Evolutionary conservation across 1,139 yeast genomes (phyloP), one percentile per base, ranked within the genome.

Genomic region (Yamadazyma pseudoaaseri): DNA sequence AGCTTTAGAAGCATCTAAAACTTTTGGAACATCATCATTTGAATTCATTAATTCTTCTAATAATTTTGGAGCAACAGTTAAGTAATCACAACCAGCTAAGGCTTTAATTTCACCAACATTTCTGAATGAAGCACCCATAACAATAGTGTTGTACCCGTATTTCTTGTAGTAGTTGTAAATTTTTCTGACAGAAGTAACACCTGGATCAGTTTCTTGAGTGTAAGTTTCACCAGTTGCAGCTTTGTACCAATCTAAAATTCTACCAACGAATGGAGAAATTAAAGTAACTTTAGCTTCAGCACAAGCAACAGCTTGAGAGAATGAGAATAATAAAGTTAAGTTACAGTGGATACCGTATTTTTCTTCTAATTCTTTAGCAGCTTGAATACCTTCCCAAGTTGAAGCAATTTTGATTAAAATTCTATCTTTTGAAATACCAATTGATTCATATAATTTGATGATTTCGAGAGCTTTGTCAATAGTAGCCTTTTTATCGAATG

Each of bases 121-220:
- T 82, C 99, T 90, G 90, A 92, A 92, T 41, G 97, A 90, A 44
- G 99, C 99, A 69, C 98, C 99, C 98, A 92, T 92, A 59, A 92
- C 98, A 63, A 92, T 90, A 67, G 98, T 92, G 58, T 92, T 76
- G 81, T 92, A 92, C 52, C 83, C 94, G 68, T 66, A 87, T 76
- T 92, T 92, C 82, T 92, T 92, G 86, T 92, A 92, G 83, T 92
- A 92, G 85, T 90, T 86, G 86, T 65, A 92, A 65, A 92, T 92
- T 43, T 60, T 61, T 66, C 81, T 83, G 54, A 92, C 99, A 34
- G 97, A 87, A 42, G 73, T 43, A 47, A 92, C 98, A 84, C 98
- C 99, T 48, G 98, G 98, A 70, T 92, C 98, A 42, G 79, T 64
- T 62, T 83, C 95, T 49, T 73, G 71, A 36, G 79, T 71, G 79